Percentiles rank a stretch among this genome's conserved stretches.
These are phyloP conservation scores for Lagenidium giganteum DNA, from an alignment of 352 stramenopile species.

Conservation along the genomic window DNA sequence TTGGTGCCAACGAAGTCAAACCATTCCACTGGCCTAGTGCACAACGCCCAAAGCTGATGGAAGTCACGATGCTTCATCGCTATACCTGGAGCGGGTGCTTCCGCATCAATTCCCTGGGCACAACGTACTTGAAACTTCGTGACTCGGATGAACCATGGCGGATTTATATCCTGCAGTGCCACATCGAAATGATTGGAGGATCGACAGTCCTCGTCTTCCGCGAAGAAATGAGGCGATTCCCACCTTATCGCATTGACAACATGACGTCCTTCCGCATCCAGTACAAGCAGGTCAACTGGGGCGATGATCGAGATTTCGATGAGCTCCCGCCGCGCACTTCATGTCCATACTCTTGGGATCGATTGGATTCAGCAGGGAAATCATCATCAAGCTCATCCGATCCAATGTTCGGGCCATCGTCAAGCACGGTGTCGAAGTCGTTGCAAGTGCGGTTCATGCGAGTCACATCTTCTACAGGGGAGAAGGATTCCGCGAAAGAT, in stretches of 20 bases:
- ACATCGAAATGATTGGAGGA: constrained; percentile 68
- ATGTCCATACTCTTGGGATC: constrained; percentile 74
- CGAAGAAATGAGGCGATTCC: constrained; percentile 68
- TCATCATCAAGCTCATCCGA: constrained; percentile 38
- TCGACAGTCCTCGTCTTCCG: constrained; percentile 72
- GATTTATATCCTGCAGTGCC: constrained; percentile 77
- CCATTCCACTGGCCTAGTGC: constrained; percentile 72
- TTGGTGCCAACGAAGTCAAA: constrained; percentile 46
- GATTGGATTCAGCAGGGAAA: constrained; percentile 45
- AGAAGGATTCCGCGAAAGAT: constrained; percentile 54
- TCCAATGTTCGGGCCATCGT: constrained; percentile 32
- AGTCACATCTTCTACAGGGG: constrained; percentile 61
- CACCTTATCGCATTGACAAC: constrained; percentile 83
- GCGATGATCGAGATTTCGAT: constrained; percentile 57
- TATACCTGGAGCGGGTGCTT: constrained; percentile 74
- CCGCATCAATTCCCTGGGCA: constrained; percentile 64
- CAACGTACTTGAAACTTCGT: constrained; percentile 68
- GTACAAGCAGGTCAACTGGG: constrained; percentile 68
- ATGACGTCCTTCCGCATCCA: constrained; percentile 77
- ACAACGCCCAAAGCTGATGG: constrained; percentile 47
- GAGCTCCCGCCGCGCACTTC: constrained; percentile 53
- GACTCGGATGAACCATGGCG: constrained; percentile 40
- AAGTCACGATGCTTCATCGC: constrained; percentile 62
- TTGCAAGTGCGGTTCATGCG: constrained; percentile 74
- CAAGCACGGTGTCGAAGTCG: constrained; percentile 37